These are phyloP conservation scores for Asterophora lycoperdoides DNA, from an alignment of 768 basidiomycete genomes.

Conservation along the genomic window DNA sequence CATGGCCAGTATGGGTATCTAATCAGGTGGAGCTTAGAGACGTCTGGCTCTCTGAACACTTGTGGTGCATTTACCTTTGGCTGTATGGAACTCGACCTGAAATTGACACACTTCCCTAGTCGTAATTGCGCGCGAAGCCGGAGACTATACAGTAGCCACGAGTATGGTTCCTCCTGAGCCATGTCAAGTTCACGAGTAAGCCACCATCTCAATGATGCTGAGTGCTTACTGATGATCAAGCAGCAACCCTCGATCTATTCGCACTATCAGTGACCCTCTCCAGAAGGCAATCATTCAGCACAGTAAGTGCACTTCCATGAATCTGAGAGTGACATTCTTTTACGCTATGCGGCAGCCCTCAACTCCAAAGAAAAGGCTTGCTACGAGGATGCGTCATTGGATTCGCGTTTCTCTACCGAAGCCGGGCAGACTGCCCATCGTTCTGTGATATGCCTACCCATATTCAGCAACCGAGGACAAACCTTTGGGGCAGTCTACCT, in stretches of 20 bases:
- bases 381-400: slow-evolving; percentile 57
- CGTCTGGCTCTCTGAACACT: slow-evolving; percentile 62
- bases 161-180: slow-evolving; percentile 55
- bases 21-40: slow-evolving; percentile 34
- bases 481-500: slow-evolving; percentile 70
- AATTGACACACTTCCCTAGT: slow-evolving; percentile 29
- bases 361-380: slow-evolving; percentile 61
- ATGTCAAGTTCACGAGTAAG: slow-evolving; percentile 69
- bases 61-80: slow-evolving; percentile 35
- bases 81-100: neutral
- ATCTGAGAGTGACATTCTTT: neutral
- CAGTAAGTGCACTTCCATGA: slow-evolving; percentile 37
- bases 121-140: slow-evolving; percentile 63
- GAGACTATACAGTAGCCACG: slow-evolving; percentile 68
- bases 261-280: slow-evolving; percentile 55
- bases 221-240: neutral
- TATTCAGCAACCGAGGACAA: slow-evolving; percentile 71
- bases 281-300: slow-evolving; percentile 66
- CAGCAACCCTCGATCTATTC: slow-evolving; percentile 59
- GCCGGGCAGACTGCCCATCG: slow-evolving; percentile 56
- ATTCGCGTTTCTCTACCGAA: slow-evolving; percentile 67
- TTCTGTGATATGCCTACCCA: slow-evolving; percentile 65
- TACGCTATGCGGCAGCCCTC: slow-evolving; percentile 38
- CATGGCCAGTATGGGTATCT: neutral
- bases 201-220: neutral